These are phyloP conservation scores for Ophiostoma novo-ulmi DNA, from an alignment of 2,329 filamentous ascomycete species.

Conservation along the genomic window DNA sequence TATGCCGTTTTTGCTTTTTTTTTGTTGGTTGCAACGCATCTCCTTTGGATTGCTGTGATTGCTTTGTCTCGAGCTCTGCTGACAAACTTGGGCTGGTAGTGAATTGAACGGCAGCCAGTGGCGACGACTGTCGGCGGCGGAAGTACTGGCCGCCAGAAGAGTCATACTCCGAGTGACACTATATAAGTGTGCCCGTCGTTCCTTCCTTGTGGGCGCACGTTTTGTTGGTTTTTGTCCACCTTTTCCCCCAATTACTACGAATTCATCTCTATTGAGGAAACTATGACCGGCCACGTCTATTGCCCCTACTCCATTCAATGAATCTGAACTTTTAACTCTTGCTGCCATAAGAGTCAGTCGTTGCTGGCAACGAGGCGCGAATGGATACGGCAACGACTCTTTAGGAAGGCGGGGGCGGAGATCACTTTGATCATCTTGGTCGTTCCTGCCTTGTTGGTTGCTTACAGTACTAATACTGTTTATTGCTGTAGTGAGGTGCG, in stretches of 20 bases:
- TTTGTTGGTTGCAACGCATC: background rate
- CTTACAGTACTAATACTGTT: background rate
- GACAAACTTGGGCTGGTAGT: background rate
- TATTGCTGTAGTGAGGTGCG: too few species aligned
- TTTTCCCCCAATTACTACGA: background rate
- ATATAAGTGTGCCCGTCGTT: background rate
- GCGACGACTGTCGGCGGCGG: background rate
- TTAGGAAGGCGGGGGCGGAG: constrained; percentile 27
- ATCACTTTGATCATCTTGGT: background rate
- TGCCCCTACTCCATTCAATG: background rate
- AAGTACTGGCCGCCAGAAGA: background rate
- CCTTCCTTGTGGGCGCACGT: background rate
- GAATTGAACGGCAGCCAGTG: background rate
- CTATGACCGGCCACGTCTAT: background rate
- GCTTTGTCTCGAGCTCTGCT: background rate
- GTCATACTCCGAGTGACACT: constrained; percentile 9
- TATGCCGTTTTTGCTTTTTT: background rate
- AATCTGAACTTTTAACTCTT: background rate
- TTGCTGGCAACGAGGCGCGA: background rate
- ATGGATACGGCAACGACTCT: constrained; percentile 16
- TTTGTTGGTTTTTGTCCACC: background rate
- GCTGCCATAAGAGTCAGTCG: background rate
- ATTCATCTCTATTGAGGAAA: background rate
- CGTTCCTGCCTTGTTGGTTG: background rate
- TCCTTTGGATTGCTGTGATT: background rate